A percentile compares a stretch with the other conserved stretches of the same genome.
phyloP scores from a whole-genome alignment of 148 eudicot species.

The Rhododendron henanense region DNA sequence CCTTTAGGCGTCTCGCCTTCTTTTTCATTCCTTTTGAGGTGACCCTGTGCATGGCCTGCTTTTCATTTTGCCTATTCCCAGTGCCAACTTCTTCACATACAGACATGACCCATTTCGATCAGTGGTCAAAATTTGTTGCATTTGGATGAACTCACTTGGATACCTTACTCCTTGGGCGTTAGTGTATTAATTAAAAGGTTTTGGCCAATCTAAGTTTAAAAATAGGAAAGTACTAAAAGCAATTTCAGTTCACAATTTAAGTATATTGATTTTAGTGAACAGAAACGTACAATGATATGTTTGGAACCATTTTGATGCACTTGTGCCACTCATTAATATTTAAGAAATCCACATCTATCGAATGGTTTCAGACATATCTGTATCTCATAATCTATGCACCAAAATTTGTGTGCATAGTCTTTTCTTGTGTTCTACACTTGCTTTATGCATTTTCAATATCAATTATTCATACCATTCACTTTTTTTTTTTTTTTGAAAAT shows the following conservation, averaged over 20 bases:
- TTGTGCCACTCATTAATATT: not conserved
- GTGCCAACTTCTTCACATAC: not conserved
- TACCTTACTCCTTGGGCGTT: not conserved
- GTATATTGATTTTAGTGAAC: not conserved
- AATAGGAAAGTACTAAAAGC: not conserved
- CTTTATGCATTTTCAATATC: not conserved
- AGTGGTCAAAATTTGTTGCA: slow-evolving; percentile 8
- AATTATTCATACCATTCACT: too few relatives aligned
- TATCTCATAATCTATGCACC: too few relatives aligned
- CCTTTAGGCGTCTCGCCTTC: slow-evolving; percentile 15
- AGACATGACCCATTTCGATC: not conserved
- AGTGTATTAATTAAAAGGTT: not conserved
- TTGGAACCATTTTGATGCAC: not conserved
- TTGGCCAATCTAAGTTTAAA: not conserved
- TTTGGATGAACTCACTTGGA: slow-evolving; percentile 40
- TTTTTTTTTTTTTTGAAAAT: too few relatives aligned
- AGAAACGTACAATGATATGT: not conserved
- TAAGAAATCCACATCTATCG: not conserved
- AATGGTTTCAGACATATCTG: too few relatives aligned
- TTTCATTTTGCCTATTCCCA: slow-evolving; percentile 6
- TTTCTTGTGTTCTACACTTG: not conserved
- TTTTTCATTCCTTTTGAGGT: slow-evolving; percentile 77
- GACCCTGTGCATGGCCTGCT: not conserved
- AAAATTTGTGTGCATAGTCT: not conserved
- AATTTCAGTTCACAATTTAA: not conserved